Base-by-base conservation (phyloP, 768 basidiomycete genomes). In the Xerocomellus amylosporus region DNA sequence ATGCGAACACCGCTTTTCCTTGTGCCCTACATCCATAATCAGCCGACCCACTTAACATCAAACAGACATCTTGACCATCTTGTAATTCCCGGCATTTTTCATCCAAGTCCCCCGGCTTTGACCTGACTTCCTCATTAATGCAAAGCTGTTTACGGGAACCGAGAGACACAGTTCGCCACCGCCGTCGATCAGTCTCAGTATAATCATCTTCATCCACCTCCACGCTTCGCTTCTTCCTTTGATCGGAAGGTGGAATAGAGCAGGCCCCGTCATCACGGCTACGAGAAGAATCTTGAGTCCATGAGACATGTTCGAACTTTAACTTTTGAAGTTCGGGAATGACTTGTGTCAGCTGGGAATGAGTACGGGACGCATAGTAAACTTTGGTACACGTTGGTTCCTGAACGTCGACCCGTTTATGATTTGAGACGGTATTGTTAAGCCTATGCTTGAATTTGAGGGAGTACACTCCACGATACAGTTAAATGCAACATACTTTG, bases 301-400 rank as follows among this genome's bases (percentile, higher is more conserved):
- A 46, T 19, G 68, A 68, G 26, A 61, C 50, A 45, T 74, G 49
- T 17, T 71, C 67, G 66, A 94, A 68, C 57, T 77, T 77, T n/a
- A 96, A 80, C 61, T 84, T 88, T 38, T 75, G 79, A 10, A 98
- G 76, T 65, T 99, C 97, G 4, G 88, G 87, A 17, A 94, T 77
- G 4, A 98, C 79, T 68, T 99, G 96, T 2, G 93, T 79, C 4
- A 99, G 81, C 64, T 99, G 96, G 2, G 95, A 95, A 71, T 99
- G 96, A 1, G 96, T 99, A 31, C 96, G 79, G 0, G 97, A 98
- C 0, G 95, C 90, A 65, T 95, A 97, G 69, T 85, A 97, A 56
- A 98, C 87, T 77, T 93, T 90, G 36, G 83, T 87, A 64, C 87
- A 89, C 5, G 79, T 77, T 15, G 79, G 78, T 53, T 85, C 85